Evolutionary conservation across 805 yeast genomes (phyloP), one percentile per base, ranked within the genome.

Genomic region (Saccharomyces eubayanus): DNA sequence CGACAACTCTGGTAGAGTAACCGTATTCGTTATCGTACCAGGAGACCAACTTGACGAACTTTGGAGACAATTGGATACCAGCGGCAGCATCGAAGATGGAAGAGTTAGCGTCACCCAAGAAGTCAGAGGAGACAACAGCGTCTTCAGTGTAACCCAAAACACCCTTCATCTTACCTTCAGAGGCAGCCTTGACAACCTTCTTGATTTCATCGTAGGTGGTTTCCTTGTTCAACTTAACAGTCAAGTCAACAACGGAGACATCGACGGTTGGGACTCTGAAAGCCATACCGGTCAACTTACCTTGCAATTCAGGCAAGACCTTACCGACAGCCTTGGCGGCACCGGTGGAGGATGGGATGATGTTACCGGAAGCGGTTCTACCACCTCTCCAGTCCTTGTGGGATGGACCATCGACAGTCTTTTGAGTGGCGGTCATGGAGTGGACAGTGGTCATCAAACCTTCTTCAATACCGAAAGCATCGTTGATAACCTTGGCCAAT

Each of bases 381-480:
- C 87, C 87, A 76, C 87, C 87, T 80, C 87, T 81, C 87, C 87
- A 82, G 77, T 82, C 87, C 76, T 83, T 83, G 77, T 81, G 85
- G 71, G 87, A 82, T 70, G 87, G 85, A 76, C 87, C 87, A 70
- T 83, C 87, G 64, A 83, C 87, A 59, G 86, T 81, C 77, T 82
- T 82, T 73, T 83, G 87, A 60, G 87, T 80, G 58, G 87, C 87
- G 57, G 87, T 82, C 74, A 81, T 76, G 68, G 86, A 80, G 77
- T 82, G 87, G 57, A 81, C 85, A 59, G 87, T 82, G 75, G 87
- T 82, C 87, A 83, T 83, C 70, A 83, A 78, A 75, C 85, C 87
- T 74, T 83, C 87, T 70, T 81, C 84, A 64, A 83, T 80, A 64
- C 85, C 86, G 72, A 80, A 82, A 55, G 69, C 73, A 69, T 82